phyloP scores from a whole-genome alignment of 2,329 filamentous ascomycete species.

The Colletotrichum caudatum region DNA sequence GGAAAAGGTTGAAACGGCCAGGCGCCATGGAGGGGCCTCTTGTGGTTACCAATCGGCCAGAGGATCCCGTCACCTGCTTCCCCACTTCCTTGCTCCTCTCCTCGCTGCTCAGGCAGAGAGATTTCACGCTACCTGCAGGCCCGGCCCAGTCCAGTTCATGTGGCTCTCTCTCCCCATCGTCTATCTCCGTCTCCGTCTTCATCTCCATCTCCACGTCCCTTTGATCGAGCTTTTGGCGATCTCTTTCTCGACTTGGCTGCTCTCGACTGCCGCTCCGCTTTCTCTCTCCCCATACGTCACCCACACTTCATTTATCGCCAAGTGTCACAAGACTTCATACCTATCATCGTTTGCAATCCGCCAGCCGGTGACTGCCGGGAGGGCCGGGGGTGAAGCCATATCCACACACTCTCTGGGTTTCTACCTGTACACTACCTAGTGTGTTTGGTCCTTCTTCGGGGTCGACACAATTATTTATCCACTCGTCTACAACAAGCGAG shows the following conservation, averaged over 20 bases:
- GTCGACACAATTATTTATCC: neutral
- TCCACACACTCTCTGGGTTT: neutral
- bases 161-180: neutral
- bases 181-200: slow-evolving; percentile 1
- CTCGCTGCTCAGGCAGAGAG: slow-evolving; percentile 7
- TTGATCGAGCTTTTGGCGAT: slow-evolving; percentile 33
- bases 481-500: slow-evolving; percentile 2
- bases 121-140: neutral
- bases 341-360: slow-evolving; percentile 20
- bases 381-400: neutral
- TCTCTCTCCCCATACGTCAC: neutral
- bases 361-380: neutral
- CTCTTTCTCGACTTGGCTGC: slow-evolving; percentile 14
- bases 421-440: neutral
- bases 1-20: slow-evolving; percentile 32
- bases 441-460: neutral
- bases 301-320: slow-evolving; percentile 4
- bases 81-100: neutral
- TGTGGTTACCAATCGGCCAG: neutral
- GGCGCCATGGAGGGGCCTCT: slow-evolving; percentile 25
- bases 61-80: neutral
- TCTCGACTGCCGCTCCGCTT: neutral
- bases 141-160: neutral
- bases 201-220: slow-evolving; percentile 5
- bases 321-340: slow-evolving; percentile 25